Percentiles rank a stretch among this genome's conserved stretches.
These are phyloP conservation scores for Dalbergia cochinchinensis DNA, from an alignment of 306 rosid species.

Conservation along the genomic window DNA sequence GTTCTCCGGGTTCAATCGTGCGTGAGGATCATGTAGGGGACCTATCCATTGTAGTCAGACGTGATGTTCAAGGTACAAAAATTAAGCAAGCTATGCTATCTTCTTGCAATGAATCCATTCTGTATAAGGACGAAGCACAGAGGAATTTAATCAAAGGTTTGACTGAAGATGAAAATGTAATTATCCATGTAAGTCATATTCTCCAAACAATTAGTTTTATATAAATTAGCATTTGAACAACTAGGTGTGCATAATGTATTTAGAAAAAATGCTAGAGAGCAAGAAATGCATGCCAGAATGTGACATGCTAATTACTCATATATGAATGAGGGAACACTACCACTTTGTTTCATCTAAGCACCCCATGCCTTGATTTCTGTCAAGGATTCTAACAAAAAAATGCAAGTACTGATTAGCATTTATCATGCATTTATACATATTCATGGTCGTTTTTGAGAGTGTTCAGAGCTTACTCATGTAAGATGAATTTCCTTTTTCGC, in stretches of 20 bases:
- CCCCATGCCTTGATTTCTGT: too few relatives aligned
- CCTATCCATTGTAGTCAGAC: slow-evolving; percentile 67
- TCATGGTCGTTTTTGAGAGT: too few relatives aligned
- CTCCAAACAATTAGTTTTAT: neutral
- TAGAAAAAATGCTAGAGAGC: too few relatives aligned
- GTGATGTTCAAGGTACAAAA: slow-evolving; percentile 53
- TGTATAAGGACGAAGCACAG: slow-evolving; percentile 56
- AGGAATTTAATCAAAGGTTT: slow-evolving; percentile 83
- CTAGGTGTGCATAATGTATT: too few relatives aligned
- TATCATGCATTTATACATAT: too few relatives aligned
- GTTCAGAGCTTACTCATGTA: neutral
- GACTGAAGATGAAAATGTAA: slow-evolving; percentile 90
- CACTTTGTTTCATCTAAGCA: too few relatives aligned
- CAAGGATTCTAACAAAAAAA: too few relatives aligned
- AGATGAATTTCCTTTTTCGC: neutral
- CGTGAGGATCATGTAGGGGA: slow-evolving; percentile 72
- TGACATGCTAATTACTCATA: too few relatives aligned
- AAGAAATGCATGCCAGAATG: too few relatives aligned
- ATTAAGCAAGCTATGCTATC: slow-evolving; percentile 34
- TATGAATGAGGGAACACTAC: too few relatives aligned
- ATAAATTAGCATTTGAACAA: neutral
- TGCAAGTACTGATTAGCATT: too few relatives aligned
- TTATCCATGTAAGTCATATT: slow-evolving; percentile 72
- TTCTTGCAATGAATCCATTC: slow-evolving; percentile 35
- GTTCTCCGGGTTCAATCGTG: slow-evolving; percentile 54